phyloP scores from a whole-genome alignment of 2,329 filamentous ascomycete species.

The Penicillium italicum region DNA sequence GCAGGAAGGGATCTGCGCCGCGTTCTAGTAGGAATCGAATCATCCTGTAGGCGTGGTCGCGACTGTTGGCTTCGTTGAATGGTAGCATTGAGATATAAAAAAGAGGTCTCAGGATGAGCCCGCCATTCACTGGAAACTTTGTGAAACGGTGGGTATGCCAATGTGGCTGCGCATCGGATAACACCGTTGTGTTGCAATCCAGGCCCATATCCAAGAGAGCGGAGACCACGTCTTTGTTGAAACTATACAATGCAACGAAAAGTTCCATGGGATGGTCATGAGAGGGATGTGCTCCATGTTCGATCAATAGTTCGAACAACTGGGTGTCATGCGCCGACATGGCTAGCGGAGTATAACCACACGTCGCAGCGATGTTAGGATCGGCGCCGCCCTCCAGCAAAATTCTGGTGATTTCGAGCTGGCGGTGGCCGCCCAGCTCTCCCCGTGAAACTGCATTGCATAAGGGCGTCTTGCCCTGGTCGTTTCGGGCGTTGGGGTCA shows the following conservation, averaged over 20 bases:
- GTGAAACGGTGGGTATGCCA: slow-evolving; percentile 12
- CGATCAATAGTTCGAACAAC: slow-evolving; percentile 13
- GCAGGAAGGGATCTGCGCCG: slow-evolving; percentile 17
- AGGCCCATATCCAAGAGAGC: slow-evolving; percentile 10
- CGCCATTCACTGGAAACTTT: background rate
- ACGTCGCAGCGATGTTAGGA: slow-evolving; percentile 14
- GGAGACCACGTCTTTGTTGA: slow-evolving; percentile 6
- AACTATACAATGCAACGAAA: slow-evolving; percentile 7
- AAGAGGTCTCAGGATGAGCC: slow-evolving; percentile 11
- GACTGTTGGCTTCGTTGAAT: slow-evolving; percentile 17
- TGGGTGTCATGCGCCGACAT: slow-evolving; percentile 10
- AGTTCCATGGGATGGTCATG: slow-evolving; percentile 15
- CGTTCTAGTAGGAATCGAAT: slow-evolving; percentile 12
- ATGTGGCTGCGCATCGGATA: slow-evolving; percentile 8
- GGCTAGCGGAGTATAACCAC: slow-evolving; percentile 14
- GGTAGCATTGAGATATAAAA: slow-evolving; percentile 15
- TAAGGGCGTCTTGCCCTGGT: slow-evolving; percentile 9
- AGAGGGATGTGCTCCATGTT: slow-evolving; percentile 11
- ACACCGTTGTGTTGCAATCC: slow-evolving; percentile 9
- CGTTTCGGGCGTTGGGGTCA: slow-evolving; percentile 13
- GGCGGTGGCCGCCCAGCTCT: slow-evolving; percentile 10
- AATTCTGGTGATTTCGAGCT: slow-evolving; percentile 9
- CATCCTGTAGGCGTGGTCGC: slow-evolving; percentile 12
- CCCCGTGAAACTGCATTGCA: slow-evolving; percentile 3
- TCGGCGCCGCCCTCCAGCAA: slow-evolving; percentile 18